These are phyloP conservation scores for Coriaria nepalensis DNA, from an alignment of 306 rosid species.

Conservation along the genomic window DNA sequence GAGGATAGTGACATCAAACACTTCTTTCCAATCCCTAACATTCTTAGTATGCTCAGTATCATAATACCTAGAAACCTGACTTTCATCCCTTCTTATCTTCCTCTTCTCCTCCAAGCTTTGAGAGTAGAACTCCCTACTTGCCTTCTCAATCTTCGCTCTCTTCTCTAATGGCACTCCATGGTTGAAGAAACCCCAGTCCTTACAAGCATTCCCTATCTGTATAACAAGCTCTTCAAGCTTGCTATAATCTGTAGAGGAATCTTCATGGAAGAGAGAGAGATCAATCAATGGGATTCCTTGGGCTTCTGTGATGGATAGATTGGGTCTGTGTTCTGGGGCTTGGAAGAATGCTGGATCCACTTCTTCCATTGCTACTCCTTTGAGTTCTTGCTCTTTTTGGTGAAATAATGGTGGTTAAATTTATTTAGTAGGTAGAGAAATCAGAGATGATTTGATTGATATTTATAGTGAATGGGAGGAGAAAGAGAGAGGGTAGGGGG, in stretches of 20 bases:
- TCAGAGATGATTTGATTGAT: too few relatives aligned
- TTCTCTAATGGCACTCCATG: constrained; percentile 36
- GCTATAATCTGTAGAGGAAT: background rate
- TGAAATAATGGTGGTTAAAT: too few relatives aligned
- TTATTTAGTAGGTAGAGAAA: too few relatives aligned
- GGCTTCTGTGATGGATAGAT: constrained; percentile 20
- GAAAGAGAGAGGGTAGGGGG: too few relatives aligned
- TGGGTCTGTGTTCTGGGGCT: constrained; percentile 51
- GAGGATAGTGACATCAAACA: constrained; percentile 27
- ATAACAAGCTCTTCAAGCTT: constrained; percentile 15
- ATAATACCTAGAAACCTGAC: constrained; percentile 24
- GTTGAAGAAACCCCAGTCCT: constrained; percentile 63
- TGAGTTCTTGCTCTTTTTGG: too few relatives aligned
- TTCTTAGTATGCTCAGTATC: constrained; percentile 60
- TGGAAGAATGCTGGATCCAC: constrained; percentile 40
- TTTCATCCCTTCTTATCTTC: constrained; percentile 28
- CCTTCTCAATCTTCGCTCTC: constrained; percentile 18
- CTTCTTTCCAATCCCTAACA: constrained; percentile 73
- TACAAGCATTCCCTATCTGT: constrained; percentile 43
- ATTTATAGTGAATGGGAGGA: too few relatives aligned
- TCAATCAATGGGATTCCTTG: constrained; percentile 38
- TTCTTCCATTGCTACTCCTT: constrained; percentile 39
- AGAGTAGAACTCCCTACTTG: constrained; percentile 34
- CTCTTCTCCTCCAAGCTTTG: constrained; percentile 46
- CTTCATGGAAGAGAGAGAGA: constrained; percentile 11